Conservation (phyloP, 1,284 basidiomycete genomes). For the Moniliella sp. region DNA sequence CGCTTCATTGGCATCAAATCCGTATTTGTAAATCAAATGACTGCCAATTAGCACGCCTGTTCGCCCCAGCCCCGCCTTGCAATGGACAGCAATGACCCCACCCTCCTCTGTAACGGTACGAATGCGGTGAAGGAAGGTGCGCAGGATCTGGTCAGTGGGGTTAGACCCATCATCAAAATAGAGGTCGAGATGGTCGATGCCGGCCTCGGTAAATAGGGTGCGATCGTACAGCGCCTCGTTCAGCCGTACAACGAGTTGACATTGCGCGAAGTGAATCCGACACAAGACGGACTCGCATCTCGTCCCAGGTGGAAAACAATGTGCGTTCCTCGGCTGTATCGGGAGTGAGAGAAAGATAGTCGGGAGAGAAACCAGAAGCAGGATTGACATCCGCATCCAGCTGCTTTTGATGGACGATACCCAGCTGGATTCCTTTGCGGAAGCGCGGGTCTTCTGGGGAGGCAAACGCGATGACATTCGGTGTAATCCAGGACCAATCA, state of each 20-base stretch:
- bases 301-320: neutral
- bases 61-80: conserved; percentile 73
- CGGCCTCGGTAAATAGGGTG: conserved; percentile 56
- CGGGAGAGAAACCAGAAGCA: too few species aligned
- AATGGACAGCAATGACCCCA: conserved; percentile 61
- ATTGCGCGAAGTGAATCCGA: conserved; percentile 54
- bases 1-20: conserved; percentile 90
- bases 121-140: conserved; percentile 64
- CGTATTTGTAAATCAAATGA: conserved; percentile 94
- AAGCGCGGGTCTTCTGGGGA: conserved; percentile 43
- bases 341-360: too few species aligned
- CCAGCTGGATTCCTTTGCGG: conserved; percentile 17
- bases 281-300: conserved; percentile 1
- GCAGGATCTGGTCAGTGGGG: conserved; percentile 84
- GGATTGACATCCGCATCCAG: too few species aligned
- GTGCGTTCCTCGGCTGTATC: neutral
- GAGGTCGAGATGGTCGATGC: conserved; percentile 60
- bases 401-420: too few species aligned
- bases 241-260: conserved; percentile 71
- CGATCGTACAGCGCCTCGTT: conserved; percentile 87
- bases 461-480: conserved; percentile 57
- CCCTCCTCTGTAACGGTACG: conserved; percentile 56
- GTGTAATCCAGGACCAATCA: conserved; percentile 78
- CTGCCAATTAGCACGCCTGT: conserved; percentile 83
- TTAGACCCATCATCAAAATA: conserved; percentile 98